Evolutionary conservation across 2,329 filamentous ascomycete genomes (phyloP), one percentile per base, ranked within the genome.

Genomic region (Leptographium lundbergii): DNA sequence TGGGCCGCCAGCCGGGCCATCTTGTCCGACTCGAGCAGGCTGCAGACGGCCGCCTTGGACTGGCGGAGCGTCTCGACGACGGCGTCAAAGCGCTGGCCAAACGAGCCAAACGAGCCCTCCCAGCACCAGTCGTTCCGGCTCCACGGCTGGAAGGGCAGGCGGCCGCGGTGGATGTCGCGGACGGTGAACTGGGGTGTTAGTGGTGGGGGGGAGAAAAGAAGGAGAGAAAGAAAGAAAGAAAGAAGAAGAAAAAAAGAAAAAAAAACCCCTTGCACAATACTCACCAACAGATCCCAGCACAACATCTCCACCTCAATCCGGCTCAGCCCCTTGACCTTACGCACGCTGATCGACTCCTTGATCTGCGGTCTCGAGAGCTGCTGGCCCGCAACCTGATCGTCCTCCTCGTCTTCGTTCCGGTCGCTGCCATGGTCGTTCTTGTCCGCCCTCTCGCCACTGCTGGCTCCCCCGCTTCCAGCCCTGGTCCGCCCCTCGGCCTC

Each of bases 241-340:
- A 34, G 9, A 50, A 25, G 13, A 25, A 50, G 10, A 27, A 25
- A 50, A 24, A 27, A 17, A 50, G 25, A 13, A 50, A 9, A 50
- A 11, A 50, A 25, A 48, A 32, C n/a, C 6, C 10, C n/a, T n/a
- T n/a, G n/a, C n/a, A n/a, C n/a, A n/a, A n/a, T n/a, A 54, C 59
- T 42, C 25, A 64, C 61, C 58, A 65, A 22, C 24, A 65, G 45
- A 13, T 61, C 56, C 64, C 63, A 65, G 56, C 60, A 50, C n/a
- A 65, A 57, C 50, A 65, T 61, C 58, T 61, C 61, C 14, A 61
- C 60, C 52, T 65, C 64, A 45, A 63, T 61, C 17, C 60, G 62
- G 58, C 57, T 61, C 3, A 65, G 58, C 9, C 54, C 34, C 55
- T 63, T 62, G 36, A 65, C 63, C 34, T 64, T 64, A 53, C 45